Evolutionary conservation across 2,329 filamentous ascomycete genomes (phyloP).

Genomic region (Alternaria dauci): DNA sequence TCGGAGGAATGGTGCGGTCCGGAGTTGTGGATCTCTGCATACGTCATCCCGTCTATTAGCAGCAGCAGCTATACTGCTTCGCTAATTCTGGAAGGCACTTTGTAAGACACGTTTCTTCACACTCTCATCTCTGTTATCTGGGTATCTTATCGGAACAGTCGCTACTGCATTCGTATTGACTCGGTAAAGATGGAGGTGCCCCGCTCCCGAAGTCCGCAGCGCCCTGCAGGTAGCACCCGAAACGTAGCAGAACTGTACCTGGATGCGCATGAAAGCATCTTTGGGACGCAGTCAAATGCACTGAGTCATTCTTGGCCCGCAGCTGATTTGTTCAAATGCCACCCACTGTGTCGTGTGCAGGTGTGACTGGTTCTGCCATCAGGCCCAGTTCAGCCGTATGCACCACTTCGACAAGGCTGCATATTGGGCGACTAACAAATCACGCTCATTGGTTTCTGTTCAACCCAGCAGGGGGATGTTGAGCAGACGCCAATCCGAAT

Average conservation of each 20-base stretch:
- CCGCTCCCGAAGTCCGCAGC: too few relatives aligned
- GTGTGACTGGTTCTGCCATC: not conserved
- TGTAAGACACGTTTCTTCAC: not conserved
- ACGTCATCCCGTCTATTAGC: not conserved
- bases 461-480: not conserved
- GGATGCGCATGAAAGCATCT: too few relatives aligned
- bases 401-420: not conserved
- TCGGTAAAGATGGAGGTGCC: too few relatives aligned
- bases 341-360: not conserved
- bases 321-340: not conserved
- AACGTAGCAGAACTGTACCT: too few relatives aligned
- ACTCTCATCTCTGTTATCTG: accelerated
- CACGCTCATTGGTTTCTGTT: not conserved
- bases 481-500: too few relatives aligned
- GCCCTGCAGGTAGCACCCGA: too few relatives aligned
- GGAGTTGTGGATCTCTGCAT: not conserved
- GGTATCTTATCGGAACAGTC: accelerated
- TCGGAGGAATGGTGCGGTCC: not conserved
- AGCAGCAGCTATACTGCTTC: not conserved
- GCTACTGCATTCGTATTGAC: not conserved
- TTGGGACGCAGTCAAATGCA: too few relatives aligned
- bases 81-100: accelerated
- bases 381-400: not conserved
- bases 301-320: not conserved
- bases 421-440: not conserved